Base-by-base conservation (phyloP, 306 rosid genomes). In the Rosa chinensis region DNA sequence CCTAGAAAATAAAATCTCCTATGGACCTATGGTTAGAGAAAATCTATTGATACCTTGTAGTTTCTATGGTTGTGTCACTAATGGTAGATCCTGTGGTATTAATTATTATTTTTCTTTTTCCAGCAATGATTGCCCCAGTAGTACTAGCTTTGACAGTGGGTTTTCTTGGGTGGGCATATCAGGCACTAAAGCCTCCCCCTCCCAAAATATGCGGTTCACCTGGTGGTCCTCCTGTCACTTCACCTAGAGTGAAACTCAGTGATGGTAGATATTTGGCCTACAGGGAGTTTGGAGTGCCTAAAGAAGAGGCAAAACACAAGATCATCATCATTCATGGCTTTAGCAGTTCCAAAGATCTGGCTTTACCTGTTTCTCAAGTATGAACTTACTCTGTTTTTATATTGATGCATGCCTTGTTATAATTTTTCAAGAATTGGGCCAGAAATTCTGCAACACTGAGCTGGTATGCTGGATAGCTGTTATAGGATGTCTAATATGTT, bases 181-280 rank as follows among this genome's bases (percentile, higher is more conserved):
- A 78, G 81, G 88, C 89, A 25, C 59, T 87, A 70, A 88, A 80
- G 85, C 93, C 96, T 6, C 90, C 96, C 3, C 86, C 85, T 64
- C 91, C 96, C 1, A 89, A 81, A 85, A 72, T 77, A 67, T 89
- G 97, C 37, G 97, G 97, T 52, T 84, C 94, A 14, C 75, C 80
- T 0, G 81, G 73, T 39, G 97, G 94, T 58, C 97, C 98, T 78
- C 80, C 77, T 25, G 69, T 90, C 18, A 84, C 92, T 78, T 90
- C 97, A 25, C 84, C 92, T 6, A 87, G 93, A 77, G 89, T 90
- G 56, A 90, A 81, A 67, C 97, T 92, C 82, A 72, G 82, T 40
- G 93, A 89, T 80, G 94, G 97, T 1, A 88, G 97, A 75, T 85
- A 89, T 83, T 89, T 94, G 89, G 93, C 98, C 70, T 92, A 94